Conservation (phyloP, 768 basidiomycete genomes). For the Galerina marginata region DNA sequence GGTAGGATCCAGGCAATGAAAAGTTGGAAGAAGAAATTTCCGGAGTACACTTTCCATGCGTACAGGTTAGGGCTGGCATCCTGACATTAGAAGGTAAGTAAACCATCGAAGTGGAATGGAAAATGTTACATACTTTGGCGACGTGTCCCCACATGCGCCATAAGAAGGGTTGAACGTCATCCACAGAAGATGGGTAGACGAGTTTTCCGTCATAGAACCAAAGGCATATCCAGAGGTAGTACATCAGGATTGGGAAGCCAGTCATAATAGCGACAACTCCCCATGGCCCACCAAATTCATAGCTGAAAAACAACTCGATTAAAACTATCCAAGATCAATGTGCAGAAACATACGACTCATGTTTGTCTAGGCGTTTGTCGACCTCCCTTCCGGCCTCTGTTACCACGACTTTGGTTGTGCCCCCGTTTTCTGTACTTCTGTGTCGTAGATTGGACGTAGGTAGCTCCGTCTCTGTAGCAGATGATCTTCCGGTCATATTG, state of each 20-base stretch:
- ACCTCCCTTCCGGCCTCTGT: conserved; percentile 76
- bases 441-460: conserved; percentile 19
- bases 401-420: conserved; percentile 40
- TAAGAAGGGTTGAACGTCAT: conserved; percentile 81
- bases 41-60: conserved; percentile 90
- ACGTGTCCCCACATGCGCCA: conserved; percentile 86
- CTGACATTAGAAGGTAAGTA: conserved; percentile 42
- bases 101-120: not conserved
- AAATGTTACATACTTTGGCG: conserved; percentile 55
- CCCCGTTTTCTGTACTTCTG: conserved; percentile 27
- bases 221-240: conserved; percentile 97
- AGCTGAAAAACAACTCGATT: conserved; percentile 48
- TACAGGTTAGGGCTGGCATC: conserved; percentile 90
- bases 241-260: conserved; percentile 95
- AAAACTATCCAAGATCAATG: conserved; percentile 5
- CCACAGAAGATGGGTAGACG: conserved; percentile 67
- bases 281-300: conserved; percentile 95
- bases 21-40: conserved; percentile 88
- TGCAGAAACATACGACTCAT: conserved; percentile 52
- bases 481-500: conserved; percentile 20
- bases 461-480: conserved; percentile 12
- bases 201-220: conserved; percentile 94
- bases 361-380: conserved; percentile 77
- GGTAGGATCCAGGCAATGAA: conserved; percentile 90
- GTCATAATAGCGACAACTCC: conserved; percentile 94